Base-by-base conservation (phyloP, 1,284 basidiomycete species). In the Hortiboletus rubellus region DNA sequence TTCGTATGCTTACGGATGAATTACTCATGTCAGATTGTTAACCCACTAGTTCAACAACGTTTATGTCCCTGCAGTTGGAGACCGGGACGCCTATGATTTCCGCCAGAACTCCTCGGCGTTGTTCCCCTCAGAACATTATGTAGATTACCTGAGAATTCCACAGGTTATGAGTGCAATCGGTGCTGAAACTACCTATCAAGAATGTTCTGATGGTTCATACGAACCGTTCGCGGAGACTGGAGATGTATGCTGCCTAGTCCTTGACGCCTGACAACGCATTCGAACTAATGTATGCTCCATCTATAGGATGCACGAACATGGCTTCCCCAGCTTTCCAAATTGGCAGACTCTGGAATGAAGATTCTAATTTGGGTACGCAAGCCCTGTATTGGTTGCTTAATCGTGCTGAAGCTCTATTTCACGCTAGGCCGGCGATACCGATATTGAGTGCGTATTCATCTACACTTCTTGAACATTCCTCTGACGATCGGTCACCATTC, bases 101-200 rank as follows among this genome's bases (percentile, higher is more conserved):
- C 74, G 84, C 33, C 84, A 86, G 64, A 83, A 79, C 42, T 74
- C 79, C 0, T 77, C 80, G 0, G 76, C 79, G 0, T 57, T 73
- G 10, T 87, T 86, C 72, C 85, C 85, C 7, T 81, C 85, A 0
- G 76, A 80, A 52, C 83, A 77, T 59, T 86, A 85, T 53, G 59
- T 81, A 37, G 69, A 71, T 12, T 85, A 81, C 62, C 70, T 86
- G 15, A 63, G 59, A 1, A 66, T 70, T 27, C 49, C 71, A 0
- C 65, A 71, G 10, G 68, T 83, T 8, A 63, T 72, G 63, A 60
- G 66, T 18, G 64, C 63, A 55, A 87, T 87, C 44, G 85, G 85
- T 4, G 84, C 84, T 1, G 72, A 80, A 63, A 64, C 65, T 17
- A 66, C 60, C 6, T 87, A 84, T 60, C 53, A 63, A 14, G 79